Evolutionary conservation across 345 rosid species (phyloP).

Genomic region (Eucalyptus coolabah): DNA sequence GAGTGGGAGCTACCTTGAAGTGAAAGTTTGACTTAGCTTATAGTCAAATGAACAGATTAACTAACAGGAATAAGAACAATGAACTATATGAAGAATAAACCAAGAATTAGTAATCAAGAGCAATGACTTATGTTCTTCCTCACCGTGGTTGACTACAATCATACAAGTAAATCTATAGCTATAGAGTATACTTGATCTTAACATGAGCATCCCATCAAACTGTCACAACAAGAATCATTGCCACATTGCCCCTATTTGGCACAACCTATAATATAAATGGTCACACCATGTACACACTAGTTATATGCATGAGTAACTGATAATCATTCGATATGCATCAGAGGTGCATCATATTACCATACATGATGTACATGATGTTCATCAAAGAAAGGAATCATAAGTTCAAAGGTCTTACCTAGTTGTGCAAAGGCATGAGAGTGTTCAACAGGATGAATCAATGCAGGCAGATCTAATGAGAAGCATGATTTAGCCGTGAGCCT

Average conservation of each 20-base stretch:
- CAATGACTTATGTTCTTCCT: background rate
- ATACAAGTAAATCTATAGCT: background rate
- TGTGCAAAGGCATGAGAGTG: too few relatives aligned
- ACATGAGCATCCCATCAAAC: background rate
- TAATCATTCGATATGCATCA: background rate
- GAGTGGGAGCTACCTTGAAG: background rate
- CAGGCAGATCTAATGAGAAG: background rate
- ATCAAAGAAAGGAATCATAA: background rate
- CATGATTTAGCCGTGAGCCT: too few relatives aligned
- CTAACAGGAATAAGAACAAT: too few relatives aligned
- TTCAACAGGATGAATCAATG: too few relatives aligned
- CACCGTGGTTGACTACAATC: background rate
- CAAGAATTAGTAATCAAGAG: background rate
- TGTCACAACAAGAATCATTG: background rate
- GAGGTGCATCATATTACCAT: background rate
- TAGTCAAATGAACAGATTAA: too few relatives aligned
- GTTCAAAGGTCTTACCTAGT: background rate
- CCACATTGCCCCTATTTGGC: background rate
- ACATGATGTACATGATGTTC: background rate
- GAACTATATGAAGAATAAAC: background rate
- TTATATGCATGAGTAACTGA: background rate
- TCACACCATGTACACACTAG: background rate
- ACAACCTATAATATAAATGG: background rate
- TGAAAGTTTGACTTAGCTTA: background rate
- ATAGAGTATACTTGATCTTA: background rate